Evolutionary conservation across 306 rosid species (phyloP).

Genomic region (Vachellia collinsii): DNA sequence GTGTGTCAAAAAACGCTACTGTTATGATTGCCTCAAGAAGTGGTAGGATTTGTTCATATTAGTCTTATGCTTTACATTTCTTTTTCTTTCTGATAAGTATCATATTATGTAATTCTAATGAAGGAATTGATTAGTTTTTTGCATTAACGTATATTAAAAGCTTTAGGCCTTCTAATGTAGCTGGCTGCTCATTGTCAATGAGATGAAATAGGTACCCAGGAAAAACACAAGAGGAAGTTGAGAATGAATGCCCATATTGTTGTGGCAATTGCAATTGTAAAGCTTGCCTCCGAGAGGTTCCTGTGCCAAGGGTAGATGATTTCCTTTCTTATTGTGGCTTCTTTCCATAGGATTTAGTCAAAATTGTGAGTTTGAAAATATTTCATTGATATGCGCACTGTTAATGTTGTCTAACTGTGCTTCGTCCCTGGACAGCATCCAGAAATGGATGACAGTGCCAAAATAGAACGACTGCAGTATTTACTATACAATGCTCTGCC

Average conservation of each 20-base stretch:
- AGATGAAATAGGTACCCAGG: conserved; percentile 65
- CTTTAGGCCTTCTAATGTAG: conserved; percentile 17
- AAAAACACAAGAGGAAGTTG: conserved; percentile 52
- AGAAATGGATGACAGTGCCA: conserved; percentile 41
- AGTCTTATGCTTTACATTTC: background rate
- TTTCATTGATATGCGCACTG: background rate
- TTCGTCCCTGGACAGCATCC: conserved; percentile 43
- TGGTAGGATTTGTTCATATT: conserved; percentile 45
- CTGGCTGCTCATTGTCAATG: conserved; percentile 22
- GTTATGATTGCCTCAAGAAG: conserved; percentile 56
- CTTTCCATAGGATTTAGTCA: background rate
- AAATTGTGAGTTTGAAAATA: background rate
- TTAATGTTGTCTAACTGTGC: conserved; percentile 4
- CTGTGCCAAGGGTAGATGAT: conserved; percentile 38
- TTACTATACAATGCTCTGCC: conserved; percentile 63
- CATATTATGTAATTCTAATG: background rate
- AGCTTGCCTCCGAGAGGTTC: conserved; percentile 65
- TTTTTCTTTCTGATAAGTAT: background rate
- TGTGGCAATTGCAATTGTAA: conserved; percentile 71
- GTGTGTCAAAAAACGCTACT: conserved; percentile 59
- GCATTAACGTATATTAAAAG: conserved; percentile 7
- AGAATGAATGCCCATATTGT: conserved; percentile 63
- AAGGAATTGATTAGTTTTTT: conserved; percentile 24
- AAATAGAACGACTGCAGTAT: conserved; percentile 52
- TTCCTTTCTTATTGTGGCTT: conserved; percentile 2